These are phyloP conservation scores for Seiridium unicorne DNA, from an alignment of 2,329 filamentous ascomycete species.

Conservation along the genomic window DNA sequence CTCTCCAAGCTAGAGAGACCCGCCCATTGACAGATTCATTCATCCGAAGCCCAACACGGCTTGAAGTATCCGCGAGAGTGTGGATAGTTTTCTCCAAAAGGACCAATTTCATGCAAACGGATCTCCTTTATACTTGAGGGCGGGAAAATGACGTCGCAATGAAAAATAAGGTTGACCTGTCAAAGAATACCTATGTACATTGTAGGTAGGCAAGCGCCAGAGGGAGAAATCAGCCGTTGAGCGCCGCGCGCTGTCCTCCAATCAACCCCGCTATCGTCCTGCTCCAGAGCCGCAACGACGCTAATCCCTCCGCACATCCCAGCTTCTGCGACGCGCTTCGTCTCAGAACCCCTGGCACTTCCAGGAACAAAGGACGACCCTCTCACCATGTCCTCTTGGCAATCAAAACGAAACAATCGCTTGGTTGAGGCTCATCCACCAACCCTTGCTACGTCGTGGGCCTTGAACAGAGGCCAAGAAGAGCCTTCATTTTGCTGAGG, in stretches of 20 bases:
- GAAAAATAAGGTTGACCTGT: no score
- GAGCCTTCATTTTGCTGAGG: background rate
- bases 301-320: background rate
- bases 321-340: slow-evolving; percentile 1
- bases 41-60: background rate
- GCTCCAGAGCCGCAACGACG: background rate
- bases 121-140: no score
- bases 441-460: background rate
- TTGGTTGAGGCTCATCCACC: background rate
- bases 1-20: background rate
- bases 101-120: no score
- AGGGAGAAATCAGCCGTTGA: no score
- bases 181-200: no score
- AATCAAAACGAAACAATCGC: slow-evolving; percentile 7
- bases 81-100: no score
- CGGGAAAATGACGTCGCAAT: no score
- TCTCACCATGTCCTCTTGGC: slow-evolving; percentile 1
- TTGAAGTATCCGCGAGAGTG: background rate
- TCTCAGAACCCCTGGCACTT: slow-evolving; percentile 1
- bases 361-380: background rate
- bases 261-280: slow-evolving; percentile 2
- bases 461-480: background rate
- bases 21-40: background rate
- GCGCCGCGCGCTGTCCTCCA: background rate
- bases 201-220: no score